Conservation (phyloP, 306 rosid species). For the Lotus japonicus region DNA sequence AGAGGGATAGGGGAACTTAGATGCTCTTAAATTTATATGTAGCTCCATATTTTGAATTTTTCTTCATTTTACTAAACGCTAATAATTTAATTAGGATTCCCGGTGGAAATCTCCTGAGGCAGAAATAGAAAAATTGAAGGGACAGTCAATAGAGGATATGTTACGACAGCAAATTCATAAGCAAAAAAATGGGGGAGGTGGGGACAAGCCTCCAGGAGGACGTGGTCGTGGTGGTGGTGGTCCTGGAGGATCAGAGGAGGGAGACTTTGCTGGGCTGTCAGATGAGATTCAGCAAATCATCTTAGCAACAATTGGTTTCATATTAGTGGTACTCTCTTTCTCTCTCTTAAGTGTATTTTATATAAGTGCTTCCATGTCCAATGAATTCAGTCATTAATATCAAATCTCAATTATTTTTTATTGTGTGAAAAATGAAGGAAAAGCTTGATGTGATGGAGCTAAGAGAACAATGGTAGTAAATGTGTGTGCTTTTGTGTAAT, state of each 20-base stretch:
- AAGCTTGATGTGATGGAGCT: neutral
- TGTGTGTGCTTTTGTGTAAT: neutral
- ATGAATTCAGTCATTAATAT: neutral
- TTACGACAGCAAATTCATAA: constrained; percentile 52
- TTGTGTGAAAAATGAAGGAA: constrained; percentile 5
- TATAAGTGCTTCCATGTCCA: neutral
- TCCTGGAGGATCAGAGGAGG: constrained; percentile 56
- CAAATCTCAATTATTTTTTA: neutral
- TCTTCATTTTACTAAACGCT: neutral
- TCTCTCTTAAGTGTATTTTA: neutral
- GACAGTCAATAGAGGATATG: constrained; percentile 55
- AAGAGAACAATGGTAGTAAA: neutral
- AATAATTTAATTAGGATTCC: constrained; percentile 34
- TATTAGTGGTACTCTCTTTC: constrained; percentile 54
- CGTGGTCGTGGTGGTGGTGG: constrained; percentile 29
- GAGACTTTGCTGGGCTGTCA: constrained; percentile 38
- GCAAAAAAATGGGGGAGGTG: constrained; percentile 40
- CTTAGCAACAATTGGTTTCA: constrained; percentile 62
- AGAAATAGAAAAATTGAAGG: constrained; percentile 45
- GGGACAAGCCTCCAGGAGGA: constrained; percentile 37
- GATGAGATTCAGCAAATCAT: constrained; percentile 65
- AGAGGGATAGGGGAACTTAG: neutral
- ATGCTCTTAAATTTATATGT: constrained; percentile 2
- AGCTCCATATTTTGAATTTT: neutral
- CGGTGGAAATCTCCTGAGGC: constrained; percentile 43